Base-by-base conservation (phyloP, 192 early-diverging fungal genomes). In the Ambispora gerdemannii region DNA sequence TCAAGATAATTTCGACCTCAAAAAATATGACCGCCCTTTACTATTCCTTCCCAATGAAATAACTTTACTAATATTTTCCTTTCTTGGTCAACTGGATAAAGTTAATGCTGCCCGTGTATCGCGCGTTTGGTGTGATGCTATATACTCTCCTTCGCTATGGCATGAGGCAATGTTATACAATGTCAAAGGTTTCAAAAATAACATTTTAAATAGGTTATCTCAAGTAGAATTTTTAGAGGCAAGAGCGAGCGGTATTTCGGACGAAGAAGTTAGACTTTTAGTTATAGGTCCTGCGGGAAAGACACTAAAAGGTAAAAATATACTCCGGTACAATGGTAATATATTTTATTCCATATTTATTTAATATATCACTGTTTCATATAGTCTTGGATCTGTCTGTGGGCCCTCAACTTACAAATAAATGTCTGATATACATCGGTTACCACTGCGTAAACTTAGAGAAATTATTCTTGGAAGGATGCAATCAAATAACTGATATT, bases 311-410 rank as follows among this genome's bases (percentile, higher is more conserved):
- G 43, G 63, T 65, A 36, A 22, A 36, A 62, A 34, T 62, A 11
- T 17, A 63, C 30, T 63, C 47, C 10, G 3, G 28, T 11, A 47
- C 36, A 47, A 24, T 63, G 8, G 22, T 43, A 24, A 47, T 3
- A 49, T 64, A 30, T 43, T 64, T 49, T 4, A 27, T 64, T 49
- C 24, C 11, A 53, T 13, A 24, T 52, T 52, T 24, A 52, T 19
- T 0, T 24, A 19, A 13, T 22, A 10, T n/a, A 53, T 4, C 17
- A 10, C 20, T 10, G 22, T 49, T 50, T 0, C 17, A 49, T 28
- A 30, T 65, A 65, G 63, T 65, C 7, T 65, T 65, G 24, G 63
- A 65, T 50, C 22, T 65, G 17, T 65, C 63, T 0, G 63, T 65
- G 7, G 50, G 28, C 22, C n/a, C n/a, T n/a, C 1, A 31, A 2